A percentile compares a stretch with the other conserved stretches of the same genome.
Evolutionary conservation across 2,329 filamentous ascomycete genomes (phyloP).

Genomic region (Aspergillus japonicus): DNA sequence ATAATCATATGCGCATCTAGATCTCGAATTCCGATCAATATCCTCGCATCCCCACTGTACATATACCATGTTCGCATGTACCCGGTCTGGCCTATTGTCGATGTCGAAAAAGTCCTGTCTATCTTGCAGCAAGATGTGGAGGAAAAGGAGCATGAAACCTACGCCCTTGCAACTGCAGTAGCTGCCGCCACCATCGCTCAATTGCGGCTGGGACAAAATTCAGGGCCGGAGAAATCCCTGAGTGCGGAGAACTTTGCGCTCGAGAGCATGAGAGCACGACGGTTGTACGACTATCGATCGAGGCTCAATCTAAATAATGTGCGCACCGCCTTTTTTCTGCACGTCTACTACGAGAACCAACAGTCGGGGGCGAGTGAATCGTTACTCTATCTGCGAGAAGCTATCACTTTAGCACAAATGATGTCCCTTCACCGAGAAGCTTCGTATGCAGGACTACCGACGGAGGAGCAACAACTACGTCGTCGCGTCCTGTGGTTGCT

Average conservation of each 20-base stretch:
- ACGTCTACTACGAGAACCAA: slow-evolving; percentile 54
- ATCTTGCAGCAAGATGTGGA: slow-evolving; percentile 35
- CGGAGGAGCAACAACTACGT: slow-evolving; percentile 47
- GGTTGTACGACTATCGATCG: slow-evolving; percentile 28
- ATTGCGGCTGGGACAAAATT: slow-evolving; percentile 42
- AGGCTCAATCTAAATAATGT: slow-evolving; percentile 43
- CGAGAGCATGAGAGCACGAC: slow-evolving; percentile 38
- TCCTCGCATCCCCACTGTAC: slow-evolving; percentile 38
- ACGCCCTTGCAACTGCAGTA: slow-evolving; percentile 48
- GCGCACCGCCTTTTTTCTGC: slow-evolving; percentile 52
- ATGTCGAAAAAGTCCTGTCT: slow-evolving; percentile 45
- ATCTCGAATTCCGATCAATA: slow-evolving; percentile 18
- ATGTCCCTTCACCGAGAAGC: slow-evolving; percentile 49
- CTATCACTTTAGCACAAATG: slow-evolving; percentile 54
- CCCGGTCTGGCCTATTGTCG: slow-evolving; percentile 54
- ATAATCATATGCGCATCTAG: not conserved
- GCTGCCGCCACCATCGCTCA: slow-evolving; percentile 52
- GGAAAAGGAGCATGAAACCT: slow-evolving; percentile 32
- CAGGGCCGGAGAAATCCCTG: slow-evolving; percentile 24
- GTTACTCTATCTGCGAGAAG: slow-evolving; percentile 51
- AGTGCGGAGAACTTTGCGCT: slow-evolving; percentile 36
- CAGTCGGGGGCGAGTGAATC: slow-evolving; percentile 48
- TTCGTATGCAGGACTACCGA: slow-evolving; percentile 38
- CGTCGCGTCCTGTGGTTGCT: slow-evolving; percentile 50
- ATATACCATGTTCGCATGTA: slow-evolving; percentile 53